Percentiles rank a stretch among this genome's conserved stretches.
phyloP scores from a whole-genome alignment of 2,329 filamentous ascomycete species.

The Hypoxylon sp. region DNA sequence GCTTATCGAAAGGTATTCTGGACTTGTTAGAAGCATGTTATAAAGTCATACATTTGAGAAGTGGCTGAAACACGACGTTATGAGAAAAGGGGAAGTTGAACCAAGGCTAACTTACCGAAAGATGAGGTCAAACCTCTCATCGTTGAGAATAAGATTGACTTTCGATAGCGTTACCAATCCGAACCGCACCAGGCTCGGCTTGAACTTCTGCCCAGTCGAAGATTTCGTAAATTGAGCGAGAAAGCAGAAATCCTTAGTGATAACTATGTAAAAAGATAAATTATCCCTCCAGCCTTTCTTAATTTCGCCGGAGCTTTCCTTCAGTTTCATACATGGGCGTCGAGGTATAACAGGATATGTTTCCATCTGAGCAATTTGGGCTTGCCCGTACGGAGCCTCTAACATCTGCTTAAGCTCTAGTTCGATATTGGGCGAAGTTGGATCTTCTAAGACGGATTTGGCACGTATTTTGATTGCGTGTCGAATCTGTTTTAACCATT shows the following conservation, averaged over 20 bases:
- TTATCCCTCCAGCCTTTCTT: slow-evolving; percentile 64
- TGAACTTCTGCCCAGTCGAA: slow-evolving; percentile 62
- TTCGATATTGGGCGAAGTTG: slow-evolving; percentile 64
- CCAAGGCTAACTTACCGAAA: slow-evolving; percentile 63
- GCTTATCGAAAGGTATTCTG: slow-evolving; percentile 61
- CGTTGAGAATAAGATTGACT: slow-evolving; percentile 66
- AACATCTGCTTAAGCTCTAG: slow-evolving; percentile 63
- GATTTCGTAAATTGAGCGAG: slow-evolving; percentile 65
- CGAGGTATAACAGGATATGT: slow-evolving; percentile 70
- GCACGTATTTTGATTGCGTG: slow-evolving; percentile 55
- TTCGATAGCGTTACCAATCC: slow-evolving; percentile 68
- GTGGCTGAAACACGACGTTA: slow-evolving; percentile 21
- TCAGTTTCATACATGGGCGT: slow-evolving; percentile 58
- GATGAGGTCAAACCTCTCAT: slow-evolving; percentile 69
- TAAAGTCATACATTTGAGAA: neutral
- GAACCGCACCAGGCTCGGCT: slow-evolving; percentile 64
- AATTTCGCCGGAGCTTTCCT: slow-evolving; percentile 59
- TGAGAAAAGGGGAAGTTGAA: neutral
- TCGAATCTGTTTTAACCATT: slow-evolving; percentile 65
- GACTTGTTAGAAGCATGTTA: slow-evolving; percentile 32
- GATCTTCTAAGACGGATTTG: slow-evolving; percentile 54
- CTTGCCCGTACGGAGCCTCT: slow-evolving; percentile 60
- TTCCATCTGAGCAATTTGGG: slow-evolving; percentile 55
- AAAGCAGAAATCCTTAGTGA: slow-evolving; percentile 68
- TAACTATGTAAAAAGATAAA: slow-evolving; percentile 68